Conservation (phyloP, 2,329 filamentous ascomycete species). For the Fusarium sp. region DNA sequence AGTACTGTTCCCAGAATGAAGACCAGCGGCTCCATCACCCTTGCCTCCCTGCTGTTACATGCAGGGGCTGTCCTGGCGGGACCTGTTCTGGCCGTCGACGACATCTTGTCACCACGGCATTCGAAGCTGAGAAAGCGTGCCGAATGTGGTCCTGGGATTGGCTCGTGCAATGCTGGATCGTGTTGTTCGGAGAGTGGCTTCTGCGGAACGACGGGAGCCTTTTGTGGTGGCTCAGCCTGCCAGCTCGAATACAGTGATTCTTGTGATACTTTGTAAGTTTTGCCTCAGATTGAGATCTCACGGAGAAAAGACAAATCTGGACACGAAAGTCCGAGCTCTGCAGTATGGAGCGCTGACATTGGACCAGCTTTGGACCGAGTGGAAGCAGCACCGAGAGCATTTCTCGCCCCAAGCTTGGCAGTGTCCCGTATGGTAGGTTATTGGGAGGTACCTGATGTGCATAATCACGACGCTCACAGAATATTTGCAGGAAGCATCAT, state of each 20-base stretch:
- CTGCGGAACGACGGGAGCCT: constrained; percentile 52
- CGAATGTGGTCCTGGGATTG: constrained; percentile 52
- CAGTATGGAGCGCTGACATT: constrained; percentile 25
- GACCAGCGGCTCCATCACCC: constrained; percentile 11
- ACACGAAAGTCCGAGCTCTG: not conserved
- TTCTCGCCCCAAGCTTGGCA: constrained; percentile 49
- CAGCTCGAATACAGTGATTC: constrained; percentile 55
- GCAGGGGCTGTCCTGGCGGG: constrained; percentile 36
- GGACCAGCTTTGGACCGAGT: constrained; percentile 48
- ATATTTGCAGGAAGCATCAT: constrained; percentile 48
- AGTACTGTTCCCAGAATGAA: constrained; percentile 34
- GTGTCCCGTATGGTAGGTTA: constrained; percentile 54
- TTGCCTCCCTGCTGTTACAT: constrained; percentile 35
- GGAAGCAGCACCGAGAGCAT: constrained; percentile 50
- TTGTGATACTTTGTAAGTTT: constrained; percentile 57
- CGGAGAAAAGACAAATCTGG: not conserved
- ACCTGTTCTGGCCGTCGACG: constrained; percentile 27
- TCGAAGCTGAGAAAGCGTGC: constrained; percentile 36
- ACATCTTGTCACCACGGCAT: constrained; percentile 26
- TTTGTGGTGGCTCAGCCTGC: constrained; percentile 54
- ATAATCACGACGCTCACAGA: constrained; percentile 34
- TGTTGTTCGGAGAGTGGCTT: constrained; percentile 55
- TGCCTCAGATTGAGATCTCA: not conserved
- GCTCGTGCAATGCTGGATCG: constrained; percentile 48
- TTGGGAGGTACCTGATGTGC: not conserved